Evolutionary conservation across 345 rosid genomes (phyloP), one percentile per base, ranked within the genome.

Genomic region (Dipteronia dyeriana): DNA sequence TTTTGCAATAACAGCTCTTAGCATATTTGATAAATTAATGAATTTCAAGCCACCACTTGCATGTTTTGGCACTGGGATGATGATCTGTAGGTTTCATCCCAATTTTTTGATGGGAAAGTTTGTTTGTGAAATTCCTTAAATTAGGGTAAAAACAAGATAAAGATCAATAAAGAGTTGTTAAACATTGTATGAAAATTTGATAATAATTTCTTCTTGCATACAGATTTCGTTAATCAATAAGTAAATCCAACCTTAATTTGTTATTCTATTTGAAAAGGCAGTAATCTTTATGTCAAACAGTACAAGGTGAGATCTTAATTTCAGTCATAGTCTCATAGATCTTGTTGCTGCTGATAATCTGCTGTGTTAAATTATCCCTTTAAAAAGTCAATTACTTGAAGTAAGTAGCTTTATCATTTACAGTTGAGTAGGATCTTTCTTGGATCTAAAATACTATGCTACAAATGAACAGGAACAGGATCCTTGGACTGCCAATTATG

Each of bases 391-490:
- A 59, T 59, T 59, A n/a, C 63, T 59, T 20, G 63, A 11, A 59
- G 63, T 59, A 9, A 59, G 26, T 59, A 59, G 63, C 23, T 59
- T 17, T n/a, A 13, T 56, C 17, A 56, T 56, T 59, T 59, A 59
- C 63, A 59, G 7, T 59, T 59, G 63, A 59, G 63, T 59, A 20
- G 11, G 0, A 59, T 11, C 49, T 68, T 62, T 74, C 16, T 74
- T 20, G 22, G 69, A 1, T 47, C 26, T 63, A 23, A 74, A 43
- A n/a, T 10, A 17, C 43, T 13, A 45, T 66, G 14, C 60, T 34
- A 59, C 4, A 63, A 61, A 41, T 73, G 59, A 74, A 29, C 70
- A 64, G 77, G 70, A 63, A 29, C 70, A 74, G 77, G 70, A 63
- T 11, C 6, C 20, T 47, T 26, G 53, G 20, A 29, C 43, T 26